phyloP scores from a whole-genome alignment of 495 filamentous ascomycete species.

The Sordaria brevicollis region DNA sequence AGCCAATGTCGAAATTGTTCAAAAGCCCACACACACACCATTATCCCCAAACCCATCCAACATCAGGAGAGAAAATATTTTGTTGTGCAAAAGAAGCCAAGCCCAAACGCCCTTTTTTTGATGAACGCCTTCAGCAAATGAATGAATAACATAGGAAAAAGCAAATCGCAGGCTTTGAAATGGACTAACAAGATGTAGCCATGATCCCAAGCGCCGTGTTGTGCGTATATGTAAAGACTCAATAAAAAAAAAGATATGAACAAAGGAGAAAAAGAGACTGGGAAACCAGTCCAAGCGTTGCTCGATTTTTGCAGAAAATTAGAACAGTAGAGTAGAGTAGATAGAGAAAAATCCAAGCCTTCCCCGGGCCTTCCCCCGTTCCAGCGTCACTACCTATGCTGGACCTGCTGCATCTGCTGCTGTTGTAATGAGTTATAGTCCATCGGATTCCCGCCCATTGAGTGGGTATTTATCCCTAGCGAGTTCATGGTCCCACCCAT shows the following conservation, averaged over 20 bases:
- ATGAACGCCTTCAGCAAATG: background rate
- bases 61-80: background rate
- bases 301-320: background rate
- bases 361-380: background rate
- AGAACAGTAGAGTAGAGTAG: background rate
- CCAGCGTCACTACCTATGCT: constrained; percentile 16
- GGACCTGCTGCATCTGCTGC: background rate
- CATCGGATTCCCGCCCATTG: constrained; percentile 17
- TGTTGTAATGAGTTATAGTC: constrained; percentile 22
- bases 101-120: background rate
- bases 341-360: background rate
- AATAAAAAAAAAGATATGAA: background rate
- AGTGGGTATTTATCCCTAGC: constrained; percentile 17
- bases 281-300: background rate
- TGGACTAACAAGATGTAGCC: background rate
- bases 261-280: background rate
- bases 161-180: background rate
- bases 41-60: background rate
- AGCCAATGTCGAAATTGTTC: background rate
- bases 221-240: background rate
- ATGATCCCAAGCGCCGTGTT: background rate
- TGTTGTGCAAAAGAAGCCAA: background rate
- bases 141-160: background rate
- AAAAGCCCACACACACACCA: background rate
- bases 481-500: constrained; percentile 17